Evolutionary conservation across 2,329 filamentous ascomycete species (phyloP), one percentile per base, ranked within the genome.

Genomic region (Ceratocystis huliohia): DNA sequence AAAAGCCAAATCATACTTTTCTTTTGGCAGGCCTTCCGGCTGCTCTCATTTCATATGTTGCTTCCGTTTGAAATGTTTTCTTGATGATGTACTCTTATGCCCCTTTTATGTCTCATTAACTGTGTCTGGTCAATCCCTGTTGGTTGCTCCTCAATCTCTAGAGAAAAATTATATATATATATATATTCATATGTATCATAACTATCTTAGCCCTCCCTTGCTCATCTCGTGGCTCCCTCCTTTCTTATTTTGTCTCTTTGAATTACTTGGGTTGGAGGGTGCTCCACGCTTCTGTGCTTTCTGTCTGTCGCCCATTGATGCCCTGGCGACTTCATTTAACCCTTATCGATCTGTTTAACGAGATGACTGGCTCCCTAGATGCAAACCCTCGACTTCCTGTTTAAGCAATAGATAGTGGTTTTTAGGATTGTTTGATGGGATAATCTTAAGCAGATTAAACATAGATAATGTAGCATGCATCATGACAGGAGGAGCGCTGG

Each of bases 71-170:
- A 30, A 53, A 41, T 22, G 50, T 17, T 41, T 41, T 10, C 25
- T 63, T 33, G 28, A 53, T 64, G 44, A 33, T 53, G 63, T 53
- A 56, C 46, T 64, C 50, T 63, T 46, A 22, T 45, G 10, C n/a
- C 37, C 20, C 28, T 50, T 33, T 1, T 48, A 53, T 57, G 30
- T 50, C 48, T 30, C 37, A n/a, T 63, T 63, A 20, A 25, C 37
- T 13, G 37, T 10, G 45, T 17, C n/a, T 15, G 22, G 25, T 7
- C 61, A 41, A 13, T 30, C 44, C 22, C 30, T 33, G 17, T 25
- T 48, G 20, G 22, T 50, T 41, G 37, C 37, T 41, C 10, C 37
- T 41, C 37, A 41, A 41, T 41, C 37, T 41, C 37, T 13, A 41
- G 3, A 4, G 37, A 15, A 41, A 41, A 41, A 41, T 15, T 41